These are phyloP conservation scores for Ochetophila trinervis DNA, from an alignment of 306 rosid species.

Conservation along the genomic window DNA sequence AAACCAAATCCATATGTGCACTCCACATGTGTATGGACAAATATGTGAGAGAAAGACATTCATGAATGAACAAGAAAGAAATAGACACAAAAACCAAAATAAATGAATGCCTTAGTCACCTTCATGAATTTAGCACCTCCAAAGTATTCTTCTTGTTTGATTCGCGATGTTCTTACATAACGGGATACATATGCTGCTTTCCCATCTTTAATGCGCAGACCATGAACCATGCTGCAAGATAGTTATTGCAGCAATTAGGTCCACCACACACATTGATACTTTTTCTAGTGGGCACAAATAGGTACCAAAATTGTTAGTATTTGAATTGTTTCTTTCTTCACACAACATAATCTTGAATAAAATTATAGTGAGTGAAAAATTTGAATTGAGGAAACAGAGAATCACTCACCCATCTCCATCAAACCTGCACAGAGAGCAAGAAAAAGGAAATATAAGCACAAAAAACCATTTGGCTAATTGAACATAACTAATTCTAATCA, in stretches of 20 bases:
- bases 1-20: no score
- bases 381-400: conserved; percentile 22
- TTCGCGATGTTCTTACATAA: conserved; percentile 71
- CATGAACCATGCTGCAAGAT: conserved; percentile 86
- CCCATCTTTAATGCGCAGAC: conserved; percentile 92
- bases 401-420: conserved; percentile 94
- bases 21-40: no score
- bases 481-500: no score
- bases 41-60: no score
- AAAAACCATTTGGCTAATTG: no score
- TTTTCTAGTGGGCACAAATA: neutral
- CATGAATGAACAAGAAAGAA: no score
- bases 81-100: neutral
- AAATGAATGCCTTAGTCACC: conserved; percentile 30
- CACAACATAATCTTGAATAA: conserved; percentile 20
- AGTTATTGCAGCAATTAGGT: conserved; percentile 6
- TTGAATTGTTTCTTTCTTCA: neutral
- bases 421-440: conserved; percentile 61
- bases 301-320: neutral
- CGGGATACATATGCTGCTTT: conserved; percentile 88
- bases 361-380: neutral
- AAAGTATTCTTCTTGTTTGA: conserved; percentile 88
- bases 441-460: conserved; percentile 31
- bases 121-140: conserved; percentile 86
- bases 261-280: conserved; percentile 5